Percentiles rank a stretch among this genome's conserved stretches.
phyloP scores from a whole-genome alignment of 495 filamentous ascomycete species.

The Lentithecium fluviatile region DNA sequence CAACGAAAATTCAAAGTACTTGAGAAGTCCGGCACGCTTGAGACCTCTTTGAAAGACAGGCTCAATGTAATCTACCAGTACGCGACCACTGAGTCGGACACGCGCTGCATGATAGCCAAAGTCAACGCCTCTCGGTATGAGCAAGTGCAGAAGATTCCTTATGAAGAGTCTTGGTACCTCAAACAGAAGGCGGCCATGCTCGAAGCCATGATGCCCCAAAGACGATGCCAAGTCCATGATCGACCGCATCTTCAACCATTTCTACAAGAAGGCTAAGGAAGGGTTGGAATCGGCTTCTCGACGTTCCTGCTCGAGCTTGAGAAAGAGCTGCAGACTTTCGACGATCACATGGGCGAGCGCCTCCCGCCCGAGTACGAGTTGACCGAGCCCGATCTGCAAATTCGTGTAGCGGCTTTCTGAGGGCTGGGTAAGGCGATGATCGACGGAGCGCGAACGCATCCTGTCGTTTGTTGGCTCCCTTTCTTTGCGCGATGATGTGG shows the following conservation, averaged over 20 bases:
- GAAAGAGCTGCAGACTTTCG: background rate
- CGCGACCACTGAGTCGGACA: conserved; percentile 13
- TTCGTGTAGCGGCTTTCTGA: no score
- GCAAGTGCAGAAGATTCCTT: background rate
- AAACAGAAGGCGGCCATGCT: background rate
- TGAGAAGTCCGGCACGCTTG: background rate
- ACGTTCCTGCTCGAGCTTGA: background rate
- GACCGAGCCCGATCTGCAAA: background rate
- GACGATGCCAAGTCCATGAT: background rate
- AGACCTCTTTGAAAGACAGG: background rate
- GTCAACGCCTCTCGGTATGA: background rate
- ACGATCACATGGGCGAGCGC: conserved; percentile 9
- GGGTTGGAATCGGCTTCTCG: background rate
- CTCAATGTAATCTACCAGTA: background rate
- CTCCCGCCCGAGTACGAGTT: conserved; percentile 3
- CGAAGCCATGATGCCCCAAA: background rate
- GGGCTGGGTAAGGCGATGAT: no score
- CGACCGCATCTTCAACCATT: background rate
- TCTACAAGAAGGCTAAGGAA: background rate
- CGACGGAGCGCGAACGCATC: no score
- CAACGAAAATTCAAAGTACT: conserved; percentile 1
- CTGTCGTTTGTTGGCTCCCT: no score
- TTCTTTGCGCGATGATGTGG: no score
- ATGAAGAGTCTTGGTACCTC: background rate
- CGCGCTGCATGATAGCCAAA: conserved; percentile 11